Conservation (phyloP, 371 early-diverging fungal genomes). For the Amoeboaphelidium protococcarum region DNA sequence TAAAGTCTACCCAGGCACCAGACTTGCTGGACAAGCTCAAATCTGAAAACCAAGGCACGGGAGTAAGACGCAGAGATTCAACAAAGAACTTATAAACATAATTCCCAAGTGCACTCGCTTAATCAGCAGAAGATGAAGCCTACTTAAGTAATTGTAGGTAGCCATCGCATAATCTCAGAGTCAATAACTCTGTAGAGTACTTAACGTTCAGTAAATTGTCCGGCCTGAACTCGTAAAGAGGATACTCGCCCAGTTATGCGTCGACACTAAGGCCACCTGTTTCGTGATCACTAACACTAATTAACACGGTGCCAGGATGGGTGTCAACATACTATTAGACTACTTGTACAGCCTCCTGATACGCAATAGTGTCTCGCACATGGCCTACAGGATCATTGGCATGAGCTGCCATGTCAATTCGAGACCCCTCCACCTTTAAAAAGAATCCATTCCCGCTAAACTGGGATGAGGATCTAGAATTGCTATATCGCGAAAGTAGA, state of each 20-base stretch:
- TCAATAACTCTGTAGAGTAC: no score
- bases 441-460: slow-evolving; percentile 68
- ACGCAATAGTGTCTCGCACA: slow-evolving; percentile 61
- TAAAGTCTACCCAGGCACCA: slow-evolving; percentile 38
- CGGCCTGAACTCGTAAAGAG: no score
- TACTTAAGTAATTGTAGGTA: no score
- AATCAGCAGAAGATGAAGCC: no score
- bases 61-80: slow-evolving; percentile 3
- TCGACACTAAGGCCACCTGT: no score
- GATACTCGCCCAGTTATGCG: no score
- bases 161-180: no score
- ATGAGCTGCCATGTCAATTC: slow-evolving; percentile 26
- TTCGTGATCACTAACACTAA: no score
- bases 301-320: slow-evolving; percentile 27
- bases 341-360: slow-evolving; percentile 39
- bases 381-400: slow-evolving; percentile 77
- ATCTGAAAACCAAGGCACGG: slow-evolving; percentile 33
- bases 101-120: neutral
- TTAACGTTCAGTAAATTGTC: no score
- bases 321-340: slow-evolving; percentile 42
- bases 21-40: slow-evolving; percentile 45
- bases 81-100: neutral
- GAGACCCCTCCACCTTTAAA: slow-evolving; percentile 78
- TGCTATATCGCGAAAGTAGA: no score
- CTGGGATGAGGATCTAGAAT: slow-evolving; percentile 5